Evolutionary conservation across 805 yeast genomes (phyloP), one percentile per base, ranked within the genome.

Genomic region (Cyberlindnera misumaiensis): DNA sequence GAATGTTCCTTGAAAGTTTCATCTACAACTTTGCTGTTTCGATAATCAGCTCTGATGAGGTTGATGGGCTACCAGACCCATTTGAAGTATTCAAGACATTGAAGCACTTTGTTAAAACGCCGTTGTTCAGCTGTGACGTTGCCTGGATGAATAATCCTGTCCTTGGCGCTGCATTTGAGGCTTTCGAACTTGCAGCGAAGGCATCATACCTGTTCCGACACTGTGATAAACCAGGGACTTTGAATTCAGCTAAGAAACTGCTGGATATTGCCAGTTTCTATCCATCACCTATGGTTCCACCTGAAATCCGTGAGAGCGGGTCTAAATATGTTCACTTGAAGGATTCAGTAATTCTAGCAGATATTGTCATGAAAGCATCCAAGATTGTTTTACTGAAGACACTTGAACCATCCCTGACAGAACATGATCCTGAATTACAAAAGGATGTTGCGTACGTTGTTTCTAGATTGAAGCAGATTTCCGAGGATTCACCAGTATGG

Each of bases 81-180:
- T 69, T 62, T 46, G 53, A 51, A 4, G 54, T 68, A 18, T 70
- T 62, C 42, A 48, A 47, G 28, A 58, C 60, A 3, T 56, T 58
- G 34, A 56, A 58, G 38, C 51, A 56, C 11, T 46, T 52, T 18
- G 52, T 65, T 35, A 58, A 59, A 25, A 43, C 52, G 2, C 71
- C 69, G 11, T 40, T 69, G 4, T 65, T 60, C 42, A 51, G 57
- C 20, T 56, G 64, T 42, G 58, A 55, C 11, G 61, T 59, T n/a
- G 48, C 49, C n/a, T 65, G 69, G 69, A 63, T 65, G 67, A 65
- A 65, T 39, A 63, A 65, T 41, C 71, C 71, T 0, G 60, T 65
- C 1, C 41, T 63, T 9, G 71, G 71, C 2, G 61, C 68, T 6
- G 58, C 67, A 1, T 45, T 54, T 3, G 63, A 56, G 11, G 46